Base-by-base conservation (phyloP, 1,139 yeast species). In the Blastobotrys persicus region DNA sequence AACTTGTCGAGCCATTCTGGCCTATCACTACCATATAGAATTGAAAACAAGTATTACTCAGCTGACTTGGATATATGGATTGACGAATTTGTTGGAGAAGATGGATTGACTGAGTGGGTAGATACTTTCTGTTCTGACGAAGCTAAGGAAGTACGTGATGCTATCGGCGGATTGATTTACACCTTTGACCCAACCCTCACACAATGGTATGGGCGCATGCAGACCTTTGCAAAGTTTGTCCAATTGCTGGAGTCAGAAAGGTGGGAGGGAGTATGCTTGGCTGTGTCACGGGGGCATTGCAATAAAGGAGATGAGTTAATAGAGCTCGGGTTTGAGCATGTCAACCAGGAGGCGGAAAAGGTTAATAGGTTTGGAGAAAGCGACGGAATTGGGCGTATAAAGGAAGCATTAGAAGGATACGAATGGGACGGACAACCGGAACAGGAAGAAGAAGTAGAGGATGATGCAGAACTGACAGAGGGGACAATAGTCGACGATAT, bases 61-160 rank as follows among this genome's bases (percentile, higher is more conserved):
- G 64, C 71, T 1, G 57, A 57, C 1, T 57, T 75, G 6, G 71
- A 69, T 1, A 45, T 75, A 1, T 76, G 77, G 72, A 55, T 73
- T 2, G 80, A 76, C 59, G 78, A 74, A 53, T 66, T 65, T 50
- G 59, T 58, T 2, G 57, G 55, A 7, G 28, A 38, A 16, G 28
- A 23, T 23, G 28, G 28, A 6, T 49, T 58, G 7, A 49, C 32
- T 2, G 55, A 52, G 0, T 75, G 79, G 79, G 58, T 64, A 3
- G 48, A 50, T 2, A 72, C 69, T 18, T 71, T 75, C 47, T 18
- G 55, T 3, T 54, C 68, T 1, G 61, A 55, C 0, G 74, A 68
- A 33, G 73, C 75, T 31, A 50, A 46, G 19, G 76, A 72, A 44
- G 67, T 75, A 5, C 59, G 79, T 4, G 73, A 72, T 16, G 71